Evolutionary conservation across 345 rosid genomes (phyloP).

Genomic region (Pugionium dolabratum): DNA sequence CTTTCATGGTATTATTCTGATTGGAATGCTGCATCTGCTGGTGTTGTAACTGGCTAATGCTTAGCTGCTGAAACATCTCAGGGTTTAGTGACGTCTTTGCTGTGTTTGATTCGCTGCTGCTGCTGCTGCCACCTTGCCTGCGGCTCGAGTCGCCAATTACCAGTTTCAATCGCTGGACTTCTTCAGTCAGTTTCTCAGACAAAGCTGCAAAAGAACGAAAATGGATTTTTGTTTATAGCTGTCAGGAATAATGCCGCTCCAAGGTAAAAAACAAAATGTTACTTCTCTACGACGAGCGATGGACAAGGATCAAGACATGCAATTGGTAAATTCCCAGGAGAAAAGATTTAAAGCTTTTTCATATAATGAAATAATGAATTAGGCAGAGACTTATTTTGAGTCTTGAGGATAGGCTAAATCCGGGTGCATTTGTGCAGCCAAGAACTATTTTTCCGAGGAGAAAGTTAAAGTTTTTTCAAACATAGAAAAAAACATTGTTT

Average conservation of each 20-base stretch:
- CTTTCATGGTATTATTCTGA: constrained; percentile 18
- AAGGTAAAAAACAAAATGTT: not conserved
- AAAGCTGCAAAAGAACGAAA: constrained; percentile 43
- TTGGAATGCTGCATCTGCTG: constrained; percentile 37
- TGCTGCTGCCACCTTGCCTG: constrained; percentile 18
- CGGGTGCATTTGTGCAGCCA: not conserved
- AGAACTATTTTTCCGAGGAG: not conserved
- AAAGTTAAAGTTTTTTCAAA: not conserved
- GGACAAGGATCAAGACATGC: not conserved
- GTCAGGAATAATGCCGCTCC: too few species aligned
- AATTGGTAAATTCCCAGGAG: not conserved
- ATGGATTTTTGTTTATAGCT: not conserved
- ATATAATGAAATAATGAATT: not conserved
- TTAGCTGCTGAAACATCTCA: constrained; percentile 39
- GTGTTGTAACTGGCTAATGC: constrained; percentile 37
- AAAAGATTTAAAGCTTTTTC: not conserved
- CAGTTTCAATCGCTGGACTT: constrained; percentile 49
- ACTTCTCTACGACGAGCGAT: not conserved
- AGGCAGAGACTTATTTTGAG: not conserved
- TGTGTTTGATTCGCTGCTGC: constrained; percentile 21
- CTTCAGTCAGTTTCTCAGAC: constrained; percentile 49
- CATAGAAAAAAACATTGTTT: not conserved
- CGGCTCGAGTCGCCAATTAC: constrained; percentile 44
- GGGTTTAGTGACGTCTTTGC: constrained; percentile 33
- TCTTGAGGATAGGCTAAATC: not conserved